Base-by-base conservation (phyloP, 1,284 basidiomycete species). In the Leccinum subrobustum region DNA sequence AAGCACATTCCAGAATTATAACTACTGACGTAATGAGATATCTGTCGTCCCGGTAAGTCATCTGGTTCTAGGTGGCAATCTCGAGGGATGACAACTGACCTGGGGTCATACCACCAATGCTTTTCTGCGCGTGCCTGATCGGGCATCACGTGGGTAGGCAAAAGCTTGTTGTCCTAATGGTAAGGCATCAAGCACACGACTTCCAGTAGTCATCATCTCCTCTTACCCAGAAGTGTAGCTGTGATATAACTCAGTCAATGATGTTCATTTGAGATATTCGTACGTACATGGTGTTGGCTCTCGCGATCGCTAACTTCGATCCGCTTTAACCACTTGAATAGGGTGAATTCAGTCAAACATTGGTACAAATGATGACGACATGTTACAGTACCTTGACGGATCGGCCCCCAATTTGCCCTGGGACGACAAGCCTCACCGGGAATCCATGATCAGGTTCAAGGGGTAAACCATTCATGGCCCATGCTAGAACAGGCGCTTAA, bases 371-470 rank as follows among this genome's bases (percentile, higher is more conserved):
- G 51, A 52, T 7, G 51, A 52, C 25, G 6, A 12, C 27, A 4
- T 3, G 4, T 11, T 8, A 52, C 51, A 33, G 48, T 51, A 75
- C 74, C 71, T 75, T 76, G 8, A 83, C 82, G 20, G 78, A 80
- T 29, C 83, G 75, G 2, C 86, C 87, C 25, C 87, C 87, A 58
- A 88, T 87, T 63, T 86, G 83, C n/a, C 84, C 83, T 1, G 87
- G 87, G 2, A 88, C 78, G 60, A 89, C 77, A 3, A 88, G 64
- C 44, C 88, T 78, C 18, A 89, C 67, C 0, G 87, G 87, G 65
- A 80, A 88, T 3, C 88, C 88, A 65, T 90, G 88, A 66, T 89
- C 88, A 1, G 87, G 86, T 44, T 82, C 79, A 12, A 85, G 75
- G 4, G 81, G 77, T 18, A 79, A 68, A 6, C 85, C 85, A 62